phyloP scores from a whole-genome alignment of 495 filamentous ascomycete species.

The Daldinia concentrica region DNA sequence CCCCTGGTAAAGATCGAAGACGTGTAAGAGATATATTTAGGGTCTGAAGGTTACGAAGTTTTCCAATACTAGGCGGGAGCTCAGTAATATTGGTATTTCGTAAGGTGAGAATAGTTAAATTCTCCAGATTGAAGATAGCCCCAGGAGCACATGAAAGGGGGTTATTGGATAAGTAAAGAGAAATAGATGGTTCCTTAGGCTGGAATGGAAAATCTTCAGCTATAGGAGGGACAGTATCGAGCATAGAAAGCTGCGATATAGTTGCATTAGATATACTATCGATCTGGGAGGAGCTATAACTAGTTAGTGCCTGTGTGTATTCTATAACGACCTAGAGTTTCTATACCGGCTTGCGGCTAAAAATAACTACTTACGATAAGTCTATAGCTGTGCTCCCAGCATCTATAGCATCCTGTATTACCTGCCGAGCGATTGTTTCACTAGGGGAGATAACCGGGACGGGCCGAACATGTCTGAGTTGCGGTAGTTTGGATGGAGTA shows the following conservation, averaged over 20 bases:
- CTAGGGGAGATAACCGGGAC: conserved; percentile 29
- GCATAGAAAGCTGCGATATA: conserved; percentile 66
- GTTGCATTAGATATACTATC: conserved; percentile 54
- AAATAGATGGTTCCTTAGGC: conserved; percentile 61
- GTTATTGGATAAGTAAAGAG: conserved; percentile 73
- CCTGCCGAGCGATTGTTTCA: conserved; percentile 47
- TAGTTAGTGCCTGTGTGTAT: conserved; percentile 20
- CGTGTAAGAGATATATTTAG: conserved; percentile 77
- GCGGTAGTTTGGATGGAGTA: conserved; percentile 35
- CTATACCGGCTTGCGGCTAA: not conserved
- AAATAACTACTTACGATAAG: conserved; percentile 64
- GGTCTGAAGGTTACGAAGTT: conserved; percentile 68
- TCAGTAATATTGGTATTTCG: conserved; percentile 73
- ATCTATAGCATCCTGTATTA: conserved; percentile 68
- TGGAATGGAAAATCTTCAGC: conserved; percentile 51
- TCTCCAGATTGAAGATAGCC: conserved; percentile 62
- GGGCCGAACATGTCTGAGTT: conserved; percentile 33
- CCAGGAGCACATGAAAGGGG: conserved; percentile 60
- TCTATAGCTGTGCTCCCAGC: conserved; percentile 69
- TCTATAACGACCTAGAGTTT: not conserved
- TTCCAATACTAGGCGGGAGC: conserved; percentile 71
- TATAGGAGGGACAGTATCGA: conserved; percentile 61
- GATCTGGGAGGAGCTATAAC: conserved; percentile 48
- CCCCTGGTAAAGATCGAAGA: conserved; percentile 75
- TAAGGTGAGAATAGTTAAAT: conserved; percentile 74